A percentile compares a stretch with the other conserved stretches of the same genome.
These are phyloP conservation scores for Cryptococcus jaspeensis DNA, from an alignment of 1,284 basidiomycete genomes.

Conservation along the genomic window DNA sequence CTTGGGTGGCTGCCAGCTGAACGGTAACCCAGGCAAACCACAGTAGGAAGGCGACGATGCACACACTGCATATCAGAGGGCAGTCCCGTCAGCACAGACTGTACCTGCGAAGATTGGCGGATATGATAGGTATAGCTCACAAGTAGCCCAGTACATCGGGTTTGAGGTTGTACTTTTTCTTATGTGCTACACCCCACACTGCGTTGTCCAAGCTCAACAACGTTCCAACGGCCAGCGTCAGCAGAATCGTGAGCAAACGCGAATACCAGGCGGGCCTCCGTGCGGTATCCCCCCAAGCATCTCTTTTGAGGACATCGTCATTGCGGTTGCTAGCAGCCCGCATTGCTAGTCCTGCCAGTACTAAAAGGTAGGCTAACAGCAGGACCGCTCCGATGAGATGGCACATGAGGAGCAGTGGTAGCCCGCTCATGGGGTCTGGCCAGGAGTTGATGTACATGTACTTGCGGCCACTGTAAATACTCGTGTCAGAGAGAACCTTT, in stretches of 20 bases:
- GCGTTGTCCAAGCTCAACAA: slow-evolving; percentile 13
- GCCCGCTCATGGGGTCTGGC: slow-evolving; percentile 13
- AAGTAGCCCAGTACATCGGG: slow-evolving; percentile 27
- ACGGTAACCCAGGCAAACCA: slow-evolving; percentile 17
- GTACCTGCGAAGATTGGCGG: not conserved
- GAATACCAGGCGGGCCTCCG: not conserved
- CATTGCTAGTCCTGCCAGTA: slow-evolving; percentile 4
- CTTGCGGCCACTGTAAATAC: not conserved
- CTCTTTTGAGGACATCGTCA: not conserved
- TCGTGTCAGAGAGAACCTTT: slow-evolving; percentile 5
- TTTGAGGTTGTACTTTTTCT: slow-evolving; percentile 6
- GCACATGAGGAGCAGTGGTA: slow-evolving; percentile 23
- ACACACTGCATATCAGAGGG: slow-evolving; percentile 5
- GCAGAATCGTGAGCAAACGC: slow-evolving; percentile 1
- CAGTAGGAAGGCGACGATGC: slow-evolving; percentile 12
- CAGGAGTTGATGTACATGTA: slow-evolving; percentile 18
- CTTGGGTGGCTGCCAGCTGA: slow-evolving; percentile 16
- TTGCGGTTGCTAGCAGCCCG: not conserved
- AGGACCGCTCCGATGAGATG: slow-evolving; percentile 27
- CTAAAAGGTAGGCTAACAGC: slow-evolving; percentile 13
- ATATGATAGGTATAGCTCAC: slow-evolving; percentile 13
- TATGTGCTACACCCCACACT: slow-evolving; percentile 17
- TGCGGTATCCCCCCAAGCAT: slow-evolving; percentile 4
- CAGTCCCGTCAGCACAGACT: not conserved
- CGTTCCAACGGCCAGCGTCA: slow-evolving; percentile 8